Conservation (phyloP, 768 basidiomycete species). For the Pluteus cervinus region DNA sequence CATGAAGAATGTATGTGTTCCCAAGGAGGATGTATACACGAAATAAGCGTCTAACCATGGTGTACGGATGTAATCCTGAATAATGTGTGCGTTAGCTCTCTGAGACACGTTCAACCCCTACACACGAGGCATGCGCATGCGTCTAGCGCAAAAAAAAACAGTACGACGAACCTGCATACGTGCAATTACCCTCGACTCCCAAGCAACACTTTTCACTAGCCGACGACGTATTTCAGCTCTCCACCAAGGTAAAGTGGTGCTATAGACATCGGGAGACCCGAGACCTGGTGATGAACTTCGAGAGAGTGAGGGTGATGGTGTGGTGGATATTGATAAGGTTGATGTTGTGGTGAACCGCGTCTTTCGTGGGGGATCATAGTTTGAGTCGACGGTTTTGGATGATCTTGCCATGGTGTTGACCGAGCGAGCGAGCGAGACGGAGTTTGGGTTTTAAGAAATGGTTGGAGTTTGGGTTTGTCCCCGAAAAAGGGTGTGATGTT, state of each 20-base stretch:
- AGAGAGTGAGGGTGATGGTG: too few species aligned
- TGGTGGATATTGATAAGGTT: too few species aligned
- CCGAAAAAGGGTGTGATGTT: too few species aligned
- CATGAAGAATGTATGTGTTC: slow-evolving; percentile 93
- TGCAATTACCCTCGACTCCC: slow-evolving; percentile 58
- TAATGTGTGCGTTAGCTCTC: slow-evolving; percentile 4
- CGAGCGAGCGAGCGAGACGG: too few species aligned
- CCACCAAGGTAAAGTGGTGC: slow-evolving; percentile 59
- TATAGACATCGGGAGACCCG: slow-evolving; percentile 52
- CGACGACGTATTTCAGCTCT: slow-evolving; percentile 49
- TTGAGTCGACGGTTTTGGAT: too few species aligned
- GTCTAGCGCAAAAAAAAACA: background rate
- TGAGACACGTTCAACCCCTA: background rate
- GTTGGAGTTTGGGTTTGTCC: too few species aligned
- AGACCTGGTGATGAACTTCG: slow-evolving; percentile 23
- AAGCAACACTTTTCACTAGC: slow-evolving; percentile 46
- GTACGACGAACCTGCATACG: slow-evolving; percentile 53
- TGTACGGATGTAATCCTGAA: slow-evolving; percentile 47
- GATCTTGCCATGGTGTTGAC: too few species aligned
- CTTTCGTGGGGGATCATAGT: too few species aligned
- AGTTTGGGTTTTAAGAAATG: too few species aligned
- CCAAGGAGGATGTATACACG: slow-evolving; percentile 74
- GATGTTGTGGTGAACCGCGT: too few species aligned
- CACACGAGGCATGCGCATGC: background rate
- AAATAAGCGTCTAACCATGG: slow-evolving; percentile 78